Conservation (phyloP, 495 filamentous ascomycete genomes). For the Hyaloscypha finlandica region DNA sequence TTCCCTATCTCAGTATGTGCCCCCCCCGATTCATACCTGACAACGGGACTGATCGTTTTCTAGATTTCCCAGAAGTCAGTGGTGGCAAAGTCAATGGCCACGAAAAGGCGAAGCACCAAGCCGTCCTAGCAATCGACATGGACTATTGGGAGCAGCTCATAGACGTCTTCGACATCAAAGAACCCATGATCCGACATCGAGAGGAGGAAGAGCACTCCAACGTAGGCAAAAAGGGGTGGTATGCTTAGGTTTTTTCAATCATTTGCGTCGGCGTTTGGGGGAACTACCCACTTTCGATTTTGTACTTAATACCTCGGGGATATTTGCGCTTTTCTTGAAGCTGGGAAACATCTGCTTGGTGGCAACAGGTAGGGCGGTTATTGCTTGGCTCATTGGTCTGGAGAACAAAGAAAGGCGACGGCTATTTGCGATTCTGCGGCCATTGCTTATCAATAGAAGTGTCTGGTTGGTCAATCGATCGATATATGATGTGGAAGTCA, state of each 20-base stretch:
- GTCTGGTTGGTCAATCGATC: neutral
- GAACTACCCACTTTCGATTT: neutral
- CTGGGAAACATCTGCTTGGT: neutral
- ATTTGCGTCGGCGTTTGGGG: slow-evolving; percentile 8
- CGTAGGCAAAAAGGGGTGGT: slow-evolving; percentile 72
- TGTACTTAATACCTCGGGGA: slow-evolving; percentile 6
- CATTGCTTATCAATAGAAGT: neutral
- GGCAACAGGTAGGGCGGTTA: neutral
- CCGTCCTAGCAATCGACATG: slow-evolving; percentile 83
- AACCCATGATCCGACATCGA: slow-evolving; percentile 85
- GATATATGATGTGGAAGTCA: neutral
- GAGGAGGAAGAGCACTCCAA: slow-evolving; percentile 55
- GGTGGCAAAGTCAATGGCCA: slow-evolving; percentile 34
- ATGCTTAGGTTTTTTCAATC: slow-evolving; percentile 50
- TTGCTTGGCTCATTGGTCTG: neutral
- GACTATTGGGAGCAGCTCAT: slow-evolving; percentile 77
- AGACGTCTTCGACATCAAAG: slow-evolving; percentile 68
- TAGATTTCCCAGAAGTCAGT: slow-evolving; percentile 19
- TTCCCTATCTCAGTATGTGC: slow-evolving; percentile 70
- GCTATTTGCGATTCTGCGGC: neutral
- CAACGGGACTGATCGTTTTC: slow-evolving; percentile 6
- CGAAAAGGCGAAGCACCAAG: slow-evolving; percentile 66
- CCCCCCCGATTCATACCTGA: neutral
- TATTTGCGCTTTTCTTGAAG: neutral
- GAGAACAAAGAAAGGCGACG: neutral